Conservation (phyloP, 164 flowering plant genomes). For the Berberis thunbergii region DNA sequence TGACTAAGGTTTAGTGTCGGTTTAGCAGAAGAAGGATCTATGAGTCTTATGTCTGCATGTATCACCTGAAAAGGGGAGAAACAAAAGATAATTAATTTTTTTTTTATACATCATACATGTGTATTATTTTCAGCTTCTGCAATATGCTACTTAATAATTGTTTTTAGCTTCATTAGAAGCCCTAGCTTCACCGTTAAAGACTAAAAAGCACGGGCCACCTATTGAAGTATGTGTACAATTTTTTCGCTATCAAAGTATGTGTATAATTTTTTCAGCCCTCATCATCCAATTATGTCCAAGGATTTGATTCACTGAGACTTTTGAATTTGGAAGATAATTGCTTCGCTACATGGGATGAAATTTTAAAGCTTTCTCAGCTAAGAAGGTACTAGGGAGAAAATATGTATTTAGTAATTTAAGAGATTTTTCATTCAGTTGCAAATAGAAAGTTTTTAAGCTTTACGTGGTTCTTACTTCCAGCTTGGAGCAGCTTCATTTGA, state of each 20-base stretch:
- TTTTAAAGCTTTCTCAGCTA: constrained; percentile 63
- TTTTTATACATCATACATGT: too few relatives aligned
- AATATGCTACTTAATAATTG: too few relatives aligned
- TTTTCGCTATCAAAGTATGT: background rate
- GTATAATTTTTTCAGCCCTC: constrained; percentile 30
- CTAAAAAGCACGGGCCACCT: too few relatives aligned
- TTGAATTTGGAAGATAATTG: constrained; percentile 80
- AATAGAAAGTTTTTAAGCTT: background rate
- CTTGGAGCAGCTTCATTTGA: constrained; percentile 87
- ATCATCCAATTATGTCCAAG: constrained; percentile 45
- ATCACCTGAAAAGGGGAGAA: too few relatives aligned
- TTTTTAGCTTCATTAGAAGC: too few relatives aligned
- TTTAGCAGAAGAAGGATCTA: too few relatives aligned
- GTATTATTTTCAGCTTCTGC: too few relatives aligned
- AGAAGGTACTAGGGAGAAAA: constrained; percentile 34
- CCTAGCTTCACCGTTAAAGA: too few relatives aligned
- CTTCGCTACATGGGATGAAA: constrained; percentile 69
- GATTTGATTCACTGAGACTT: constrained; percentile 63
- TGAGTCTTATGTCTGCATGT: too few relatives aligned
- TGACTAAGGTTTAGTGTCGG: too few relatives aligned
- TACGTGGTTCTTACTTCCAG: constrained; percentile 29
- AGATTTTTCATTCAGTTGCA: background rate
- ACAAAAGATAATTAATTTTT: too few relatives aligned
- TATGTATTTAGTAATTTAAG: background rate
- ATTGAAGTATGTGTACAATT: too few relatives aligned